Base-by-base conservation (phyloP, 2,329 filamentous ascomycete genomes). In the Penicillium digitatum region DNA sequence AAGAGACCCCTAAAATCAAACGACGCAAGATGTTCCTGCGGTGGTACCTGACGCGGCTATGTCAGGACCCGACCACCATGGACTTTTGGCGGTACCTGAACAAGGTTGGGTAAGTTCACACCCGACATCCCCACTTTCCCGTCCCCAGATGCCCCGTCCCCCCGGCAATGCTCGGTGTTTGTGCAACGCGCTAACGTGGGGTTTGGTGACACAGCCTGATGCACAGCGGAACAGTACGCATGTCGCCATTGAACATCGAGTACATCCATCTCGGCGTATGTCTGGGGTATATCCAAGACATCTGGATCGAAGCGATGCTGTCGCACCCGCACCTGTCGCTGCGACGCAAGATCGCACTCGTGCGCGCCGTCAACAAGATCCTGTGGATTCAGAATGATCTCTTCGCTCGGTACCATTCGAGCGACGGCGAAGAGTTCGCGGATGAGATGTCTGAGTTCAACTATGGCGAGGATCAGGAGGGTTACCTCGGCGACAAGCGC, bases 301-400 rank as follows among this genome's bases (percentile, higher is more conserved):
- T 90, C 20, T 81, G 93, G 63, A 87, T 83, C 24, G 88, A 91
- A 68, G 88, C 88, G 16, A 85, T 93, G 48, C 80, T 93, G 47
- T 86, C 82, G 3, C 81, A 90, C 65, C 87, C 87, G 1, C 81
- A 82, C 3, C 77, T 94, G 35, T 79, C 81, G 35, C 79, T 89
- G 64, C 78, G 80, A 54, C 82, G 82, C 72, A 92, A 92, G 75
- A 85, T 87, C 18, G 86, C 83, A 22, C 80, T 93, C 5, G 81
- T 92, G 44, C 88, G 87, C 69, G 89, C 89, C 0, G 78, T 93
- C 22, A 84, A 84, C 59, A 93, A 94, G 71, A 85, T 93, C 26
- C 86, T 93, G 61, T 93, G 89, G 88, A 91, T 93, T 62, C 89
- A 93, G 73, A 93, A 93, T 68, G 89, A 93, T 71, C 79, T 93